Evolutionary conservation across 169 alveolate genomes (phyloP).

Genomic region (Besnoitia besnoiti): DNA sequence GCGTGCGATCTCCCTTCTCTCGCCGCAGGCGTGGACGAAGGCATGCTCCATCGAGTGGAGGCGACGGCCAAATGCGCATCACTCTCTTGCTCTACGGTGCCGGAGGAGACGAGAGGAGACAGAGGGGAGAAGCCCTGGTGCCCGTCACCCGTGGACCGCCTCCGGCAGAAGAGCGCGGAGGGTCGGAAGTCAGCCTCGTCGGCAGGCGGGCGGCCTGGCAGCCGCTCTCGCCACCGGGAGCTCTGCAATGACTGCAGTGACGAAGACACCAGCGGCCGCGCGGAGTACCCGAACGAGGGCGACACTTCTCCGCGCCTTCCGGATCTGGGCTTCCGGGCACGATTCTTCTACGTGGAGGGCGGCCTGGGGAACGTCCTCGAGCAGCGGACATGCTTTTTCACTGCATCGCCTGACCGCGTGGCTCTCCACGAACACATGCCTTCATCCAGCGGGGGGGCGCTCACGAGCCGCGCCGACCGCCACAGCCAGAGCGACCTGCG

Average conservation of each 20-base stretch:
- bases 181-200: not conserved
- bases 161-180: too few relatives aligned
- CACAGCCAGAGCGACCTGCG: not conserved
- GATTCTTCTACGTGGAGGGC: not conserved
- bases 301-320: not conserved
- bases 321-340: not conserved
- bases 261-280: not conserved
- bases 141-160: too few relatives aligned
- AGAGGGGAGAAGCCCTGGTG: too few relatives aligned
- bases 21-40: too few relatives aligned
- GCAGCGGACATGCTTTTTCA: not conserved
- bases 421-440: constrained; percentile 14
- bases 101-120: too few relatives aligned
- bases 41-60: too few relatives aligned
- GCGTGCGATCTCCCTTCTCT: too few relatives aligned
- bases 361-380: not conserved
- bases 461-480: not conserved
- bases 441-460: not conserved
- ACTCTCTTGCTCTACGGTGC: too few relatives aligned
- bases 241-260: not conserved
- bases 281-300: not conserved
- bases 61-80: too few relatives aligned
- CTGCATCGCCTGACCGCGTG: constrained; percentile 1
- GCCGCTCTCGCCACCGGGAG: not conserved
- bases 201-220: not conserved